Evolutionary conservation across 192 early-diverging fungal species (phyloP), one percentile per base, ranked within the genome.

Genomic region (Coemansia sp.): DNA sequence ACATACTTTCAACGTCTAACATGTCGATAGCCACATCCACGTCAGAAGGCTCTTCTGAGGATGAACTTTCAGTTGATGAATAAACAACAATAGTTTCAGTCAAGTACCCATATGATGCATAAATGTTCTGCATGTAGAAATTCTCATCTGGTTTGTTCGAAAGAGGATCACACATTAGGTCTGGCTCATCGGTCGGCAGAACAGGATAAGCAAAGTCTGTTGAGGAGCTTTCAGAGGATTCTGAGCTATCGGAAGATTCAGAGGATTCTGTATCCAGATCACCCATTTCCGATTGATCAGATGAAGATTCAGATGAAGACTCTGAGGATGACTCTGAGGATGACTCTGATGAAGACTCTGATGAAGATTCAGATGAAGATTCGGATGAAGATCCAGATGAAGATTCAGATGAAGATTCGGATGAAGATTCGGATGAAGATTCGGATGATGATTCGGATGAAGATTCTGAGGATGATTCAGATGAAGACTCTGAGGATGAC

Each of bases 71-170:
- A 31, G 29, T 31, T 31, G 6, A 31, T 6, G 29, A 31, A 50
- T n/a, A 21, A 9, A n/a, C 41, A 27, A 60, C 45, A 9, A 29
- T 26, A n/a, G 51, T 53, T 22, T 53, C 26, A 6, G 59, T 60
- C 5, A 60, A 17, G 12, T 60, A 43, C 6, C 59, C 59, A 14
- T 60, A 60, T 10, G 59, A 60, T 60, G 59, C 59, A 37, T 60
- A 60, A 19, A 60, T 48, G 16, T 48, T 60, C 17, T 12, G 43
- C 19, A 60, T 48, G 23, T 60, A 47, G 10, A 27, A 17, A 8
- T 47, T 47, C 10, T 1, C 12, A 19, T 29, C 45, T 12, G 21
- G 25, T 4, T 14, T 2, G 12, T n/a, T 25, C n/a, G 59, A 48
- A n/a, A 43, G 10, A 10, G n/a, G 3, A 14, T 53, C 25, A 23